Base-by-base conservation (phyloP, 2,329 filamentous ascomycete genomes). In the Paraphaeosphaeria sporulosa region DNA sequence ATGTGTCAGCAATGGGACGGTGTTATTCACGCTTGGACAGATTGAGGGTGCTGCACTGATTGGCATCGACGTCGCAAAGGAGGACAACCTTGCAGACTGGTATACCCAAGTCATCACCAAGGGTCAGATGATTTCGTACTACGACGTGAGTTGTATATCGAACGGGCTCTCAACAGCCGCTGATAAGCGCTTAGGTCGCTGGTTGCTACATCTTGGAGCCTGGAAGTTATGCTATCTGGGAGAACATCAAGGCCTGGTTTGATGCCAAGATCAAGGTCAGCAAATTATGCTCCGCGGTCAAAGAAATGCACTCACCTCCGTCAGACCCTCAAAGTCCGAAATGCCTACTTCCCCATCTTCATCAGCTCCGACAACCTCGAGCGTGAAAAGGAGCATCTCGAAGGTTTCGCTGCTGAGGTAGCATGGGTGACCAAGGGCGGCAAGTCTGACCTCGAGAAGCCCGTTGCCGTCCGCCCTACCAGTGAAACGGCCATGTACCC, bases 41-140 rank as follows among this genome's bases (percentile, higher is more conserved):
- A 84, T 83, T 49, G 86, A 88, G 46, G 86, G 86, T 50, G 84
- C 85, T 55, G 86, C 85, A 55, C 76, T 96, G 66, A 96, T 95
- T 71, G 94, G 94, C 66, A 97, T 97, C 73, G 95, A 94, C 64
- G 88, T 91, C 62, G 85, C 86, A 65, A 98, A 97, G 81, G 84
- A 90, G 51, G 90, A 91, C 50, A 93, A 98, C 81, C 95, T 99
- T 77, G 86, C 92, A 53, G 89, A 89, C 80, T 99, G 95, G 95
- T 99, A 99, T 81, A 93, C 97, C 81, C 94, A 99, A 81, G 92
- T 98, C 62, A 90, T 99, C 59, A 89, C 94, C 75, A 99, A 99
- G 86, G 92, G 93, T 71, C 93, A 97, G 78, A 92, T 99, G 90
- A 90, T 98, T 72, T 94, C 97, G 75, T 99, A 97, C 86, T 98